Base-by-base conservation (phyloP, 2,329 filamentous ascomycete species). In the Aureobasidium sp. region DNA sequence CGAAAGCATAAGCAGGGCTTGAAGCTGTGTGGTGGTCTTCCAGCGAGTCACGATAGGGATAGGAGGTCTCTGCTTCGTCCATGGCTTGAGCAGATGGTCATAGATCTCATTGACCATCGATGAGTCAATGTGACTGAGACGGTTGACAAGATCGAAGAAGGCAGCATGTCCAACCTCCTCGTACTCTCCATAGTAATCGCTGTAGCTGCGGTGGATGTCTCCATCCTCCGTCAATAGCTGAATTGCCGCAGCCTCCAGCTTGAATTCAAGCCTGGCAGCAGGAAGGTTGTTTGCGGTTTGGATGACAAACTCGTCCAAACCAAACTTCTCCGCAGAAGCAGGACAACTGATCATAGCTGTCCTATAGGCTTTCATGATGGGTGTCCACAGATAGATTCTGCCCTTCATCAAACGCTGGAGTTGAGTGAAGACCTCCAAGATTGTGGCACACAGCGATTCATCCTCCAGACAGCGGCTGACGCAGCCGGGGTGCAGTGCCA, bases 1-100 rank as follows among this genome's bases (percentile, higher is more conserved):
- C 8, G 67, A 66, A 17, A 78, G 71, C 0, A 79, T 60, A 1
- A 80, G 65, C 67, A 79, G 72, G 19, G 73, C 69, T 59, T 80
- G 77, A 10, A 79, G 67, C 60, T 80, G 78, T n/a, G 77, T 63
- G 0, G 74, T 72, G n/a, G 73, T 71, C 64, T 80, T 80, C 76
- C 76, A 80, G 49, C 74, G 73, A 61, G 70, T 75, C 40, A 78
- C 74, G 37, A 75, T 74, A 4, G 74, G 74, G 10, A 75, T 67
- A 3, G 77, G 74, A 11, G 69, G 64, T 62, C 73, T 75, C 62
- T 80, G 78, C 13, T 66, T 65, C 21, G 67, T 65, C 77, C 78
- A 80, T 10, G 73, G 75, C 29, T 75, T 64, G 4, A 78, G 60
- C 1, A 78, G 60, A 5, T 64, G 63, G 23, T 72, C 64, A 9